Base-by-base conservation (phyloP, 305 asterid species). In the Fraxinus velutina region DNA sequence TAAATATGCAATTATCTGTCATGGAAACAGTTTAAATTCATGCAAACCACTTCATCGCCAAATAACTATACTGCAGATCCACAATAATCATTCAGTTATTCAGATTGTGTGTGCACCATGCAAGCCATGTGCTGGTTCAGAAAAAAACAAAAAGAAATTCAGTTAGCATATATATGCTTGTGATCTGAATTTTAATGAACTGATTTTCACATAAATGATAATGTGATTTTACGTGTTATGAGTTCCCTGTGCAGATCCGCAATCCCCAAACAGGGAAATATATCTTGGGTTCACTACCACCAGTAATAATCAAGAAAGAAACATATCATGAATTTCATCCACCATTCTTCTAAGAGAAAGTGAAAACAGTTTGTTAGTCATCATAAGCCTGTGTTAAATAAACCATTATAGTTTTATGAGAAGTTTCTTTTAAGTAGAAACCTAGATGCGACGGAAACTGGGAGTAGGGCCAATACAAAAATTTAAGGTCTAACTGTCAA, bases 171-270 rank as follows among this genome's bases (percentile, higher is more conserved):
- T 50, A 12, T 1, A 30, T 70, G 66, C 37, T 50, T 75, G 79
- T 34, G 76, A 78, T 21, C 81, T 19, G 68, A 82, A 84, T 72
- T 47, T 52, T 75, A 79, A 70, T 30, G 75, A 70, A 30, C 52
- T 79, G 66, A 47, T 78, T 21, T 5, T 5, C 30, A 57, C 66
- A 36, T 79, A 78, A 68, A 78, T 66, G 47, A 21, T 37, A 55
- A 4, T 57, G 74, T 57, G 75, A 73, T 70, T 47, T 62, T 74
- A 47, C 68, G 37, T 36, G 68, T 52, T 60, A 80, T 13, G 50
- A 82, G 76, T 74, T 78, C 37, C 42, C 80, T 24, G n/a, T 71
- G 22, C 68, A 76, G 70, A 66, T 76, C 13, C 33, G 19, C 42
- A 77, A 84, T 50, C 47, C 77, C 75, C 73, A 1, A 68, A 66